Percentiles rank a stretch among this genome's conserved stretches.
phyloP scores from a whole-genome alignment of 2,329 filamentous ascomycete genomes.

The Monosporascus sp. region DNA sequence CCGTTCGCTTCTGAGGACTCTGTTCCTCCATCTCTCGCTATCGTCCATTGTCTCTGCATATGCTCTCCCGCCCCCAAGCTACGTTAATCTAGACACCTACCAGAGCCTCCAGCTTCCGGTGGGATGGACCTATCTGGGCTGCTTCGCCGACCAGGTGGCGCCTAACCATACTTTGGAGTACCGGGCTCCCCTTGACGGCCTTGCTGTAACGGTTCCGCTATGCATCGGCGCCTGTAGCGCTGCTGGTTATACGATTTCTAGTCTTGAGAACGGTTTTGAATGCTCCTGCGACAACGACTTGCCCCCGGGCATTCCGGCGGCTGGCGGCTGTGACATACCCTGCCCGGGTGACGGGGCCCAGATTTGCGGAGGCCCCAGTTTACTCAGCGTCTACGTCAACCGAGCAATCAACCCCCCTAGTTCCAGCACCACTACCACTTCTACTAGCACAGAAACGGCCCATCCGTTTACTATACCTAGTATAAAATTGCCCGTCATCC shows the following conservation, averaged over 20 bases:
- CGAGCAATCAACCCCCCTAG: neutral
- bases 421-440: neutral
- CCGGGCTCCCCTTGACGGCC: neutral
- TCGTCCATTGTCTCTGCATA: neutral
- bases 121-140: neutral
- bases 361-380: constrained; percentile 15
- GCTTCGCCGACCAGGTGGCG: neutral
- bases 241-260: too few relatives aligned
- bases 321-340: constrained; percentile 11
- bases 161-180: neutral
- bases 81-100: neutral
- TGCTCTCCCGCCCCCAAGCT: neutral
- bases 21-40: neutral
- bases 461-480: neutral
- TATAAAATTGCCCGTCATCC: too few relatives aligned
- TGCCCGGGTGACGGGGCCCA: constrained; percentile 16
- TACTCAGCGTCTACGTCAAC: constrained; percentile 15
- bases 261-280: constrained; percentile 35
- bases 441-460: too few relatives aligned
- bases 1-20: neutral
- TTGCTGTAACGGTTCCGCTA: neutral
- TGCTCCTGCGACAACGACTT: constrained; percentile 34
- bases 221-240: neutral
- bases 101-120: neutral
- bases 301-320: neutral